Percentiles rank a stretch among this genome's conserved stretches.
Conservation (phyloP, 106 monocot species). For the Amphibolis antarctica region DNA sequence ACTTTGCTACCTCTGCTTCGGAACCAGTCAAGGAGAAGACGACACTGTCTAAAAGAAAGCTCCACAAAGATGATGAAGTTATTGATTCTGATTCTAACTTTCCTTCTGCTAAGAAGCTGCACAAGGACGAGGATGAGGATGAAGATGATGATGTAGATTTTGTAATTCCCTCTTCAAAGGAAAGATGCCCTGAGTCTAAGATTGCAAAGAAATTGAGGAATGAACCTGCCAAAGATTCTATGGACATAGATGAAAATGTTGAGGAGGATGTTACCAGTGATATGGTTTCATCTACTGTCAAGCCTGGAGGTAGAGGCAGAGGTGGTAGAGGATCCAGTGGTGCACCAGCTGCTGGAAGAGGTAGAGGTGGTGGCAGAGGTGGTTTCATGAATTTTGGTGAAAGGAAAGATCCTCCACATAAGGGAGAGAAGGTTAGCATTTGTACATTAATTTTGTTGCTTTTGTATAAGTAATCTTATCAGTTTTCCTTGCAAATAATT, state of each 20-base stretch:
- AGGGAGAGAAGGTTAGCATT: conserved; percentile 80
- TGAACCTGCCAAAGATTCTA: background rate
- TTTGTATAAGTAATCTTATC: background rate
- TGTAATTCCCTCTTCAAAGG: conserved; percentile 29
- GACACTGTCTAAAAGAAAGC: conserved; percentile 50
- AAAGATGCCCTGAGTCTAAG: conserved; percentile 22
- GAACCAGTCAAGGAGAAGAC: conserved; percentile 29
- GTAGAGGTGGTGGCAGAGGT: conserved; percentile 83
- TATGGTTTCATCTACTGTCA: conserved; percentile 20
- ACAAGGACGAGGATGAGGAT: conserved; percentile 13
- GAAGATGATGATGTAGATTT: conserved; percentile 64
- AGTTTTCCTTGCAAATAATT: too few relatives aligned
- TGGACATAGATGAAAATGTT: conserved; percentile 1
- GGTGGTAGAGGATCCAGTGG: conserved; percentile 59
- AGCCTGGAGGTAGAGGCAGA: conserved; percentile 54
- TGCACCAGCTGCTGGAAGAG: conserved; percentile 43
- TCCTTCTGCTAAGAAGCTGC: conserved; percentile 26
- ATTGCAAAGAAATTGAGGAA: conserved; percentile 41
- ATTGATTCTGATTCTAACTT: conserved; percentile 22
- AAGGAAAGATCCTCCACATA: conserved; percentile 90
- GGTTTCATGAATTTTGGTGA: conserved; percentile 89
- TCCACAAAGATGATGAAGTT: conserved; percentile 11
- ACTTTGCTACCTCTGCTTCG: conserved; percentile 34
- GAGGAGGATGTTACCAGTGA: conserved; percentile 30
- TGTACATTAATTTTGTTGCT: background rate